phyloP scores from a whole-genome alignment of 306 rosid species.

The Cyclanthera cordifolia region DNA sequence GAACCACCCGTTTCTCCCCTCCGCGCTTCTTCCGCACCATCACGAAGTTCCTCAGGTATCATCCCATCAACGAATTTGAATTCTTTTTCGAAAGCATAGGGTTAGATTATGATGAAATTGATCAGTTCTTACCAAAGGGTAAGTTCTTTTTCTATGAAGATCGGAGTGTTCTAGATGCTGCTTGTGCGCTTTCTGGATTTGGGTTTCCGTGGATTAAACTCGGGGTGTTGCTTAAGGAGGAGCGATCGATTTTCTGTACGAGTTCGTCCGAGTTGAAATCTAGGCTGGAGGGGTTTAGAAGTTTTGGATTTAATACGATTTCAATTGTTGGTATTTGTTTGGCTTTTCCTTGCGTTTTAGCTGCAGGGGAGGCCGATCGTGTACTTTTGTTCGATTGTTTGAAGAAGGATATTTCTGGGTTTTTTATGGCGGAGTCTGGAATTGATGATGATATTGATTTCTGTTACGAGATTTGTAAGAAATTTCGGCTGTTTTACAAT shows the following conservation, averaged over 20 bases:
- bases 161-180: constrained; percentile 33
- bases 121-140: constrained; percentile 28
- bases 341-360: constrained; percentile 52
- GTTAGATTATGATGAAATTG: constrained; percentile 25
- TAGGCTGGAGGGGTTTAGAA: constrained; percentile 33
- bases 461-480: constrained; percentile 49
- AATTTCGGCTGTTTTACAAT: constrained; percentile 47
- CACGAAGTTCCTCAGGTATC: constrained; percentile 50
- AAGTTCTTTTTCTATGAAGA: constrained; percentile 69
- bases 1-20: constrained; percentile 28
- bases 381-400: constrained; percentile 33
- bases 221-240: constrained; percentile 45
- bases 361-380: constrained; percentile 12
- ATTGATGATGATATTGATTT: constrained; percentile 47
- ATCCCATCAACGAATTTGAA: constrained; percentile 76
- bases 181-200: constrained; percentile 43
- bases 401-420: constrained; percentile 34
- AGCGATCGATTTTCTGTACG: constrained; percentile 27
- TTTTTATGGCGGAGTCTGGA: constrained; percentile 29
- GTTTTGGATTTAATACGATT: constrained; percentile 37
- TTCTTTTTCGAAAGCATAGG: constrained; percentile 85
- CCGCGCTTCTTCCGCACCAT: constrained; percentile 27
- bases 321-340: constrained; percentile 51
- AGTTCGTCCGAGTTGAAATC: constrained; percentile 26
- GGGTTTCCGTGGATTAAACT: constrained; percentile 80